phyloP scores from a whole-genome alignment of 2,329 filamentous ascomycete species.

The Lasiodiplodia theobromae region DNA sequence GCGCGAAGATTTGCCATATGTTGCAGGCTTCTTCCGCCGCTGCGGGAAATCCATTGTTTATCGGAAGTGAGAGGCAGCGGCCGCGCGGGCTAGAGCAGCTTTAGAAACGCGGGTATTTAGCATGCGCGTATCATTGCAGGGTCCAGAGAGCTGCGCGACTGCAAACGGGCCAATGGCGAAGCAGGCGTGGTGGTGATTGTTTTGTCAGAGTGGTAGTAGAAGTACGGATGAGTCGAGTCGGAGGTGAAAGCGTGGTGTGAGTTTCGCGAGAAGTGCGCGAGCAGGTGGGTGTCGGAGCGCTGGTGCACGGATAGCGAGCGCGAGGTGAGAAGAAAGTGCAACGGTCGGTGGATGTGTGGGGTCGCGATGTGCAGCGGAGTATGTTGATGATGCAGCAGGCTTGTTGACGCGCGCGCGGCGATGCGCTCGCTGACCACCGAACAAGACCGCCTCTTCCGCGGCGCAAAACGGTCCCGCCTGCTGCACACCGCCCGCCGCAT shows the following conservation, averaged over 20 bases:
- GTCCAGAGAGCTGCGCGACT: background rate
- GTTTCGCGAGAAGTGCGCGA: background rate
- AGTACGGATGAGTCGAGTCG: background rate
- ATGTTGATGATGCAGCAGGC: slow-evolving; percentile 7
- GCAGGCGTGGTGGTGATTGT: background rate
- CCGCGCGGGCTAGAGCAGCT: background rate
- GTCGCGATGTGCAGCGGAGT: background rate
- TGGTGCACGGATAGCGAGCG: background rate
- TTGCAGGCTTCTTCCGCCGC: slow-evolving; percentile 47
- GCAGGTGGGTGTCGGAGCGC: background rate
- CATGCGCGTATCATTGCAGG: slow-evolving; percentile 2
- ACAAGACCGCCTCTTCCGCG: slow-evolving; percentile 4
- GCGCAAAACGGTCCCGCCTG: slow-evolving; percentile 18
- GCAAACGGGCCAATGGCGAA: slow-evolving; percentile 1
- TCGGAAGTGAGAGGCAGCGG: slow-evolving; percentile 9
- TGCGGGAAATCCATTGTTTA: slow-evolving; percentile 32
- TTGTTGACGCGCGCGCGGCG: slow-evolving; percentile 25
- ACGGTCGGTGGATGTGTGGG: background rate
- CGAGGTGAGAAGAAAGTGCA: background rate
- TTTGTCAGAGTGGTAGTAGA: background rate
- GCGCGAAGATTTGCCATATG: slow-evolving; percentile 48
- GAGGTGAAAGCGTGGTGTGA: background rate
- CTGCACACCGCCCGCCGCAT: slow-evolving; percentile 34
- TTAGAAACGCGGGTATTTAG: background rate
- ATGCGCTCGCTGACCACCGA: slow-evolving; percentile 2